These are phyloP conservation scores for Penicillium sp. DNA, from an alignment of 2,329 filamentous ascomycete genomes.

Conservation along the genomic window DNA sequence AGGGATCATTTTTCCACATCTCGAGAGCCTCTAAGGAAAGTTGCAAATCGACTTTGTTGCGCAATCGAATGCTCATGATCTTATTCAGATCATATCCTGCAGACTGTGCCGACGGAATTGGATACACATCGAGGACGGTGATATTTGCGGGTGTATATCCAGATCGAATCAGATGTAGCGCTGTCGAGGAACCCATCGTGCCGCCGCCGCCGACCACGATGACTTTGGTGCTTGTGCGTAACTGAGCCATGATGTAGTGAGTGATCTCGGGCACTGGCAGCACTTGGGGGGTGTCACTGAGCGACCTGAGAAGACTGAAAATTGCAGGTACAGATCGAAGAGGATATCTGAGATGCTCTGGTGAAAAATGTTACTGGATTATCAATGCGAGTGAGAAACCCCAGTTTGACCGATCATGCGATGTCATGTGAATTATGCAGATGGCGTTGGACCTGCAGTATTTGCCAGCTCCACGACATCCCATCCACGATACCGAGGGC, in stretches of 20 bases:
- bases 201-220: constrained; percentile 51
- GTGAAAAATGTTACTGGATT: neutral
- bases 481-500: neutral
- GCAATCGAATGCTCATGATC: constrained; percentile 39
- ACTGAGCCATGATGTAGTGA: constrained; percentile 5
- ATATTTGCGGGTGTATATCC: constrained; percentile 50
- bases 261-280: neutral
- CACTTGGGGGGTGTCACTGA: neutral
- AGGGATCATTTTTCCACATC: constrained; percentile 50
- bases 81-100: constrained; percentile 56
- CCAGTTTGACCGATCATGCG: neutral
- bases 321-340: neutral
- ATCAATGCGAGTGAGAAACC: neutral
- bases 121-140: constrained; percentile 53
- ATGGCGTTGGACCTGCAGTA: constrained; percentile 1
- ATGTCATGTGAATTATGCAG: neutral
- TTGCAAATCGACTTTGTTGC: constrained; percentile 17
- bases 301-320: neutral
- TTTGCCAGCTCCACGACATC: neutral
- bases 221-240: constrained; percentile 12
- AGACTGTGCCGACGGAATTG: constrained; percentile 53
- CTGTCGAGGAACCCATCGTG: constrained; percentile 53
- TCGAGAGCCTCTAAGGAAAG: constrained; percentile 34
- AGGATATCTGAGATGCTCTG: neutral
- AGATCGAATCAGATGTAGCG: constrained; percentile 49